phyloP scores from a whole-genome alignment of 2,329 filamentous ascomycete species.

The Neurospora sp. region DNA sequence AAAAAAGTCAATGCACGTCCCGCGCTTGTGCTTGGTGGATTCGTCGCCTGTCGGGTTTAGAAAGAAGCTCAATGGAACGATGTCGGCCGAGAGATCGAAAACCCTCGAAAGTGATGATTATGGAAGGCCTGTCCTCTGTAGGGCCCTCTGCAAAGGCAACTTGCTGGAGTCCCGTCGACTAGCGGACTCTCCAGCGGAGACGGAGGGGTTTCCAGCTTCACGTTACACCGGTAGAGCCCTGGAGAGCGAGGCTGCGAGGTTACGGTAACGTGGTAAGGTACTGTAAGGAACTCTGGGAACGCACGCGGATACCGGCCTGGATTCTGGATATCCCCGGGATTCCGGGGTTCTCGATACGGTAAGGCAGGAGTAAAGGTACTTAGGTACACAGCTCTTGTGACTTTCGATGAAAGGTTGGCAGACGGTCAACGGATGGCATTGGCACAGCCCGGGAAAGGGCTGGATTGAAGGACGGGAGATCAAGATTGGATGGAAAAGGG shows the following conservation, averaged over 20 bases:
- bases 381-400: neutral
- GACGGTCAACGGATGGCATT: neutral
- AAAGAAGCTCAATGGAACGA: neutral
- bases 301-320: neutral
- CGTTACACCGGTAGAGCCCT: neutral
- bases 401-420: neutral
- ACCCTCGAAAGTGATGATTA: neutral
- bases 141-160: neutral
- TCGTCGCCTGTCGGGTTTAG: neutral
- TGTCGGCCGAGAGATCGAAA: neutral
- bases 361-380: neutral
- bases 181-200: neutral
- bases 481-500: conserved; percentile 16
- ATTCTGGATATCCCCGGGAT: neutral
- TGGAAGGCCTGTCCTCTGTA: neutral
- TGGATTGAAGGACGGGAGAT: conserved; percentile 10
- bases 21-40: neutral
- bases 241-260: neutral
- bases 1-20: neutral
- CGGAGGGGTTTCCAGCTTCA: neutral
- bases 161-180: neutral
- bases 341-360: neutral
- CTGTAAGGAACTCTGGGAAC: neutral
- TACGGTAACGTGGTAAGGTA: neutral
- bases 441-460: neutral